Evolutionary conservation across 768 basidiomycete genomes (phyloP), one percentile per base, ranked within the genome.

Genomic region (Rhizopogon vulgaris): DNA sequence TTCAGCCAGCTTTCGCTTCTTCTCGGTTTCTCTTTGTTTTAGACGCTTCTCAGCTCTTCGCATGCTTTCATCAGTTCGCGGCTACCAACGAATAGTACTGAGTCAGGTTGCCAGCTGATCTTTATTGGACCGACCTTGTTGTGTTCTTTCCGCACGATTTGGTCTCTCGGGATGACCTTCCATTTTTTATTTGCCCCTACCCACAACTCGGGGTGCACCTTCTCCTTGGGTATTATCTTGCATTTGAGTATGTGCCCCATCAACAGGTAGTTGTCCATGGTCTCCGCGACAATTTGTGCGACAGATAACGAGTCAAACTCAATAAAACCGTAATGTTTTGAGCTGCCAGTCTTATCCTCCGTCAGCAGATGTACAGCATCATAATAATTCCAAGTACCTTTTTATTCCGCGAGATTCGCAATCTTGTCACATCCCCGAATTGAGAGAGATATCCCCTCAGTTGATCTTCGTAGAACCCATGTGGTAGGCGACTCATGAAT

Each of bases 261-360:
- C 57, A 99, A 77, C 37, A 99, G 79, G 69, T 97, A 99, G 73
- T 96, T 98, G 77, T 99, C 84, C 96, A 98, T 98, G 41, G 95
- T 98, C 63, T 98, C 96, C 2, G 90, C 87, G 7, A 96, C 96
- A 56, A 99, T 97, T 63, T 94, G 73, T 0, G 96, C 94, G 28
- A 98, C 94, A 0, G 86, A 78, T 17, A 82, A 78, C 39, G 91
- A 94, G 50, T 85, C 82, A 67, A 99, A 96, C 69, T 98, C 95
- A 62, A 99, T 76, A 75, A 95, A 98, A 3, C 83, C 95, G 69
- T 95, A 98, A 69, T 97, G 95, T 71, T 97, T 99, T 41, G 95
- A 95, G 56, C 79, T 80, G 49, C 96, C 96, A 12, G 93, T 95
- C 94, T 97, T 57, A 2, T 53, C 41, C 25, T 34, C 28, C 9